Evolutionary conservation across 306 rosid genomes (phyloP).

Genomic region (Dryas drummondii): DNA sequence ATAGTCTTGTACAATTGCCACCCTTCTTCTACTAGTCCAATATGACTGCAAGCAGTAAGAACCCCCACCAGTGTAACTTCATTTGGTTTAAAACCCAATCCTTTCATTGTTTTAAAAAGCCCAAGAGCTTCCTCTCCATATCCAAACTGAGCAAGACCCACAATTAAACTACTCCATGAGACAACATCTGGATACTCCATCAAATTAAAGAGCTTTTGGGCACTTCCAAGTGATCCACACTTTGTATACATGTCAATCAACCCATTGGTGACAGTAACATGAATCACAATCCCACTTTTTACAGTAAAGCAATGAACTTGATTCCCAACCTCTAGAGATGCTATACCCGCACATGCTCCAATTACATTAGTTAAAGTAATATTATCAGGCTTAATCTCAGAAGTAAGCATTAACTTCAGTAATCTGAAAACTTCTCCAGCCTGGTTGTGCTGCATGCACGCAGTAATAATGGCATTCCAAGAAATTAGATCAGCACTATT

Average conservation of each 20-base stretch:
- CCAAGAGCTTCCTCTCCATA: conserved; percentile 62
- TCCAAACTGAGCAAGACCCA: conserved; percentile 73
- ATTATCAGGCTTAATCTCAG: conserved; percentile 52
- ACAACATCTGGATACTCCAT: conserved; percentile 51
- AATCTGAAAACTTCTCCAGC: conserved; percentile 53
- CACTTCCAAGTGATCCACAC: conserved; percentile 64
- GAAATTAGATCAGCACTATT: conserved; percentile 53
- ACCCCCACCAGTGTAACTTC: conserved; percentile 66
- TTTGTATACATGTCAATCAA: conserved; percentile 82
- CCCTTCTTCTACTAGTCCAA: conserved; percentile 79
- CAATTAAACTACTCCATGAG: conserved; percentile 86
- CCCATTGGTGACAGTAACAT: conserved; percentile 57
- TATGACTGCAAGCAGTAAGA: conserved; percentile 76
- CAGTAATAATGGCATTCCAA: conserved; percentile 73
- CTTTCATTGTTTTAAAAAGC: conserved; percentile 55
- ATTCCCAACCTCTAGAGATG: conserved; percentile 63
- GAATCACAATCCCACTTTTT: conserved; percentile 58
- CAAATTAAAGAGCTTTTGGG: conserved; percentile 51
- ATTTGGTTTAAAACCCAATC: conserved; percentile 52
- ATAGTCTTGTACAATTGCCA: conserved; percentile 48
- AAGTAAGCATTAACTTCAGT: conserved; percentile 50
- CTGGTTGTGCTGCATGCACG: conserved; percentile 60
- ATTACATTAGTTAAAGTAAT: conserved; percentile 56
- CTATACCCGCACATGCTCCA: conserved; percentile 61
- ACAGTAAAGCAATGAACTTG: conserved; percentile 60